Base-by-base conservation (phyloP, 169 alveolate genomes). In the Plasmodium yoelii region DNA sequence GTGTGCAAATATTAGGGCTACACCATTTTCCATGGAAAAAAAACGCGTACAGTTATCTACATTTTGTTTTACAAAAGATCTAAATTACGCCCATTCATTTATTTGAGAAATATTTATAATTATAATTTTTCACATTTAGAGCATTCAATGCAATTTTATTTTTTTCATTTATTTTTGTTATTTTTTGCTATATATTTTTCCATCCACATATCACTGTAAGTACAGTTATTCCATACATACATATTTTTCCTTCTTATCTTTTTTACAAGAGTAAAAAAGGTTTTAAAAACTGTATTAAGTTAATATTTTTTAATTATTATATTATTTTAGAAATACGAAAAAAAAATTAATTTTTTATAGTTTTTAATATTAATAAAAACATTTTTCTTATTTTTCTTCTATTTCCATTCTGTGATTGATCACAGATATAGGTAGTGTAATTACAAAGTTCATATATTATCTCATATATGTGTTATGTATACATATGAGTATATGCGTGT, bases 341-440 rank as follows among this genome's bases (percentile, higher is more conserved):
- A 26, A 28, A n/a, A 13, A 28, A 46, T 26, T 63, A n/a, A 63
- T 28, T 5, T 28, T 15, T 63, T 10, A 13, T 26, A 28, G 56
- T 63, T n/a, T 28, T 63, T 26, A 28, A 63, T 9, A 13, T 13
- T 63, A 63, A 9, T 28, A 28, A 63, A 63, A 63, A 34, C 42
- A 26, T 28, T 63, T 5, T 63, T 9, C 39, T 6, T 63, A 18
- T 26, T 26, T 22, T 46, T 9, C 24, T 61, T 22, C 28, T 61
- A 6, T 61, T 61, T 61, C 5, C 24, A n/a, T 34, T 34, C 24
- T 34, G 49, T 63, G 51, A 63, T 28, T 34, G n/a, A 28, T 63
- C 72, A 34, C 72, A 12, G 72, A 57, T 57, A 22, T 18, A 63
- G 72, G 53, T 18, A 63, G 72, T 63, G 72, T 63, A 63, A 63